These are phyloP conservation scores for Pichia manshurica DNA, from an alignment of 805 yeast genomes.

Conservation along the genomic window DNA sequence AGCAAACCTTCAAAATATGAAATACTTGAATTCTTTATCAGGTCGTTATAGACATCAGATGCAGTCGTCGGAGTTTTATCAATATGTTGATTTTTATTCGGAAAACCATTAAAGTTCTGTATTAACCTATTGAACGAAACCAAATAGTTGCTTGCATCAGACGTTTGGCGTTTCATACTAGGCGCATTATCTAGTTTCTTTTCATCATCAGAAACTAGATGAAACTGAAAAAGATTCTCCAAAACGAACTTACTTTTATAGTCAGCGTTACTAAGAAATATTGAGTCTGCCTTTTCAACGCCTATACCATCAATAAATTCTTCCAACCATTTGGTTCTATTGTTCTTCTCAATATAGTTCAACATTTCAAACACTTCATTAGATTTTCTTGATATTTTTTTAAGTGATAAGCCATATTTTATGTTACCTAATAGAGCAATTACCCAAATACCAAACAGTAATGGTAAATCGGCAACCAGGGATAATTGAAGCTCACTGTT, in stretches of 20 bases:
- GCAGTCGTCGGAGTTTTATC: not conserved
- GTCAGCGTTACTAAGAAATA: slow-evolving; percentile 22
- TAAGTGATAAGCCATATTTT: slow-evolving; percentile 45
- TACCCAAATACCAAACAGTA: slow-evolving; percentile 63
- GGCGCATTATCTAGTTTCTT: not conserved
- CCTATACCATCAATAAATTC: slow-evolving; percentile 44
- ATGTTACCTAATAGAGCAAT: slow-evolving; percentile 56
- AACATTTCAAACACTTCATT: slow-evolving; percentile 54
- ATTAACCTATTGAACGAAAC: slow-evolving; percentile 28
- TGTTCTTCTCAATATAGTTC: slow-evolving; percentile 49
- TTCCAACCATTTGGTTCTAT: slow-evolving; percentile 56
- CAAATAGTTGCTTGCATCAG: slow-evolving; percentile 19
- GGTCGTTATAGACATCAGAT: not conserved
- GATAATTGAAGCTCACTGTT: slow-evolving; percentile 29
- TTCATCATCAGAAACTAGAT: not conserved
- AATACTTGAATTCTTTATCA: not conserved
- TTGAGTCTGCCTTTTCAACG: slow-evolving; percentile 24
- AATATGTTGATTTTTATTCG: slow-evolving; percentile 4
- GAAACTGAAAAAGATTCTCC: not conserved
- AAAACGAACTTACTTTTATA: slow-evolving; percentile 12
- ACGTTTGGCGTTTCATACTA: slow-evolving; percentile 10
- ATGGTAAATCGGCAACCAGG: slow-evolving; percentile 57
- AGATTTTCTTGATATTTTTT: slow-evolving; percentile 34
- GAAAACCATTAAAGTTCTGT: slow-evolving; percentile 28
- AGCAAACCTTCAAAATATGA: slow-evolving; percentile 18